phyloP scores from a whole-genome alignment of 2,329 filamentous ascomycete species.

The Neofusicoccum laricinum region DNA sequence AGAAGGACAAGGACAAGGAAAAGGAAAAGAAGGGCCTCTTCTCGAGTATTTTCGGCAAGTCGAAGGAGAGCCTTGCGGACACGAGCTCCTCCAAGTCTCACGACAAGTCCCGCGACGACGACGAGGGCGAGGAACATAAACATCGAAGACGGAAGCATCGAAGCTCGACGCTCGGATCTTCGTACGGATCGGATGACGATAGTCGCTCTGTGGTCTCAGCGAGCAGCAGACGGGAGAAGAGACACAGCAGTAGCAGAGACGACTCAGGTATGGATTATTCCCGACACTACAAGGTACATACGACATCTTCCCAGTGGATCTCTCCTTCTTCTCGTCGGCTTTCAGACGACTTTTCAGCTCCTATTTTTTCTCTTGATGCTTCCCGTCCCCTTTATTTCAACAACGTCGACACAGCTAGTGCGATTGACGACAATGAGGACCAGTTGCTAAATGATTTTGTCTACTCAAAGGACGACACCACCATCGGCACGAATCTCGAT shows the following conservation, averaged over 20 bases:
- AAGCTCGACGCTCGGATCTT: constrained; percentile 27
- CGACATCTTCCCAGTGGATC: constrained; percentile 25
- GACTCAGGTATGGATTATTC: constrained; percentile 32
- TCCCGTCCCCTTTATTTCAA: background rate
- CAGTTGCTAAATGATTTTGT: background rate
- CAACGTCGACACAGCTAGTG: constrained; percentile 20
- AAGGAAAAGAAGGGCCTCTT: constrained; percentile 45
- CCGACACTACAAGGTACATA: constrained; percentile 35
- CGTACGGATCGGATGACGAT: constrained; percentile 24
- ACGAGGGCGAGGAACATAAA: constrained; percentile 35
- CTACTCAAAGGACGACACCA: background rate
- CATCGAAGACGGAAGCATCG: constrained; percentile 44
- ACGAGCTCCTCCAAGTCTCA: constrained; percentile 21
- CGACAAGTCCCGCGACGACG: constrained; percentile 27
- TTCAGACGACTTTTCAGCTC: background rate
- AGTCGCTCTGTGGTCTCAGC: constrained; percentile 33
- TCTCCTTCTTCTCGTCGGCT: constrained; percentile 25
- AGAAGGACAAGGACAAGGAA: constrained; percentile 30
- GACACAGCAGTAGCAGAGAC: constrained; percentile 32
- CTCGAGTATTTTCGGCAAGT: constrained; percentile 44
- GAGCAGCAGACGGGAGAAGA: constrained; percentile 37
- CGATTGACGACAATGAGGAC: constrained; percentile 14
- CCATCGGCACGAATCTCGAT: background rate
- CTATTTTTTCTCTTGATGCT: background rate
- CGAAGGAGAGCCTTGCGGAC: constrained; percentile 20